Percentiles rank a stretch among this genome's conserved stretches.
These are phyloP conservation scores for Vigna radiata DNA, from an alignment of 306 rosid genomes.

Conservation along the genomic window DNA sequence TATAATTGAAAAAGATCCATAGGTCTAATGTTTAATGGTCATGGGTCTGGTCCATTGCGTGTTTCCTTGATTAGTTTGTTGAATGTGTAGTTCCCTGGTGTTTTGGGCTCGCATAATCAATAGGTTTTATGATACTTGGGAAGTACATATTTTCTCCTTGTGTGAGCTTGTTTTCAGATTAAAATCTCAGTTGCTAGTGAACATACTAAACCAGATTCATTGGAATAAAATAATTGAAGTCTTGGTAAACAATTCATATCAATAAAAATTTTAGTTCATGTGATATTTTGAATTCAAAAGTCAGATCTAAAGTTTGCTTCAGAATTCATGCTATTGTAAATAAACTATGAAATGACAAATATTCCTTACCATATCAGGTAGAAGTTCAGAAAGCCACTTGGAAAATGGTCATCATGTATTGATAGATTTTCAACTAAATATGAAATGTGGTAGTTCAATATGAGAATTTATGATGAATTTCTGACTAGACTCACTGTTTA, in stretches of 20 bases:
- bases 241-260: constrained; percentile 4
- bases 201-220: constrained; percentile 29
- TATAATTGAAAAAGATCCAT: neutral
- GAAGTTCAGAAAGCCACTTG: constrained; percentile 30
- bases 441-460: constrained; percentile 6
- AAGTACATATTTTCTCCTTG: neutral
- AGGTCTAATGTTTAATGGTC: neutral
- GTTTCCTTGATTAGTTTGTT: neutral
- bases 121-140: neutral
- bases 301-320: constrained; percentile 20
- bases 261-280: constrained; percentile 4
- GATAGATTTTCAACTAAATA: constrained; percentile 15
- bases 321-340: neutral
- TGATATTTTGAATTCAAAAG: constrained; percentile 19
- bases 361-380: constrained; percentile 3
- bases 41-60: neutral
- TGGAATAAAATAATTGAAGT: neutral
- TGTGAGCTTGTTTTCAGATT: neutral
- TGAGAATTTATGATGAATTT: constrained; percentile 37
- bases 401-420: constrained; percentile 33
- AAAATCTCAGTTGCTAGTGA: neutral
- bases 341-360: constrained; percentile 21
- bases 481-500: constrained; percentile 44
- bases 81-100: constrained; percentile 3
- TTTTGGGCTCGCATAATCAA: neutral